Conservation (phyloP, 495 filamentous ascomycete species). For the Margaritispora aquatica region DNA sequence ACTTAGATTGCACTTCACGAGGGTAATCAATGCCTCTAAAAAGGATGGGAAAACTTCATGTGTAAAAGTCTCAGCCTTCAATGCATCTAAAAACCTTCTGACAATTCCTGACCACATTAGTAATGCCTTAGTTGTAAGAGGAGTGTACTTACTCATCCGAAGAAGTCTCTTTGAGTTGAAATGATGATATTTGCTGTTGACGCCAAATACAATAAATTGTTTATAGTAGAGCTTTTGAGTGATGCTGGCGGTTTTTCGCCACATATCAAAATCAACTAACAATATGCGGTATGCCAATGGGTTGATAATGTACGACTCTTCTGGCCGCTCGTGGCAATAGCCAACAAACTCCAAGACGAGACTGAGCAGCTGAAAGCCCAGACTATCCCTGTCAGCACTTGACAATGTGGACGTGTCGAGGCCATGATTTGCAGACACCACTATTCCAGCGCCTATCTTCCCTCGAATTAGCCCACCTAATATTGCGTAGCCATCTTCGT, state of each 20-base stretch:
- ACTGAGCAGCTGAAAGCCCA: conserved; percentile 65
- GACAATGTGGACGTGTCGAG: conserved; percentile 30
- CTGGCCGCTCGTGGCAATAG: conserved; percentile 67
- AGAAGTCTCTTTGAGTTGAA: conserved; percentile 83
- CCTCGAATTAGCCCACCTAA: conserved; percentile 68
- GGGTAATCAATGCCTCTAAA: conserved; percentile 64
- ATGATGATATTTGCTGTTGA: conserved; percentile 79
- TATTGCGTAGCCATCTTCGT: conserved; percentile 90
- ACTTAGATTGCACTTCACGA: conserved; percentile 73
- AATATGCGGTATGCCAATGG: conserved; percentile 88
- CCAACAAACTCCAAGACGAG: conserved; percentile 82
- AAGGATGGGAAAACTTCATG: conserved; percentile 66
- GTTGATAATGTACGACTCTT: conserved; percentile 89
- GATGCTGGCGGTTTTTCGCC: conserved; percentile 66
- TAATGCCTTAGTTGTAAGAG: neutral
- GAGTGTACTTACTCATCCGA: conserved; percentile 84
- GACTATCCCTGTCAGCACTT: conserved; percentile 51
- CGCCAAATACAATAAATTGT: conserved; percentile 80
- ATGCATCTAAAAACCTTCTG: conserved; percentile 79
- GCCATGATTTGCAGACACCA: conserved; percentile 30
- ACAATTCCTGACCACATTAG: conserved; percentile 59
- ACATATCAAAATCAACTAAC: conserved; percentile 85
- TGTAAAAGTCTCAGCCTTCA: conserved; percentile 77
- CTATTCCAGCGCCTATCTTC: conserved; percentile 57
- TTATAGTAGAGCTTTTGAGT: conserved; percentile 86